Evolutionary conservation across 176 grass and related monocot genomes (phyloP).

Genomic region (Avena atlantica): DNA sequence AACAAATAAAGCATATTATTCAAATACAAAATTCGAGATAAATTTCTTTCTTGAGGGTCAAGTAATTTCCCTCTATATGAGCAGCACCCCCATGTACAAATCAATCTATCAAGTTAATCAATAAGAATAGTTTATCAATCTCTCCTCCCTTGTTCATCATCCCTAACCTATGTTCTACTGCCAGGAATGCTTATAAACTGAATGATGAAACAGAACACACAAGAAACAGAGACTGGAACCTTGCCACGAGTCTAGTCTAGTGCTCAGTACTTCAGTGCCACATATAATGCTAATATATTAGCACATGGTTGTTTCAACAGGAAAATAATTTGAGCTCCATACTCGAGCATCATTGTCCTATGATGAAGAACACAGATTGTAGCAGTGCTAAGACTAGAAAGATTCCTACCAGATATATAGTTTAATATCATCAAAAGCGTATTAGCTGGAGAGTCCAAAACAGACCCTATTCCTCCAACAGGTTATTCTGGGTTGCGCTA

Average conservation of each 20-base stretch:
- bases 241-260: conserved; percentile 1
- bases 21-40: neutral
- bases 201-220: conserved; percentile 7
- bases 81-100: neutral
- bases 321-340: no score
- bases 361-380: no score
- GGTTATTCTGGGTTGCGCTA: no score
- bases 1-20: neutral
- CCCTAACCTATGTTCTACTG: neutral
- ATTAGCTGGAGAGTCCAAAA: neutral
- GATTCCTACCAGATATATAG: neutral
- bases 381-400: neutral
- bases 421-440: neutral
- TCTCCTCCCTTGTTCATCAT: neutral
- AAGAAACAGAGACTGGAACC: conserved; percentile 27
- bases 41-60: conserved; percentile 3
- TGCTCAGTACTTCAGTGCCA: conserved; percentile 1
- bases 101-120: neutral
- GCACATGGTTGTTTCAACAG: neutral
- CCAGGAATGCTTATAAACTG: neutral
- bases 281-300: conserved; percentile 6
- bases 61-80: neutral
- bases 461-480: neutral
- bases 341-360: no score
- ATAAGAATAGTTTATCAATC: neutral